A percentile compares a stretch with the other conserved stretches of the same genome.
Evolutionary conservation across 257 asterid genomes (phyloP).

Genomic region (Echites panduratus): DNA sequence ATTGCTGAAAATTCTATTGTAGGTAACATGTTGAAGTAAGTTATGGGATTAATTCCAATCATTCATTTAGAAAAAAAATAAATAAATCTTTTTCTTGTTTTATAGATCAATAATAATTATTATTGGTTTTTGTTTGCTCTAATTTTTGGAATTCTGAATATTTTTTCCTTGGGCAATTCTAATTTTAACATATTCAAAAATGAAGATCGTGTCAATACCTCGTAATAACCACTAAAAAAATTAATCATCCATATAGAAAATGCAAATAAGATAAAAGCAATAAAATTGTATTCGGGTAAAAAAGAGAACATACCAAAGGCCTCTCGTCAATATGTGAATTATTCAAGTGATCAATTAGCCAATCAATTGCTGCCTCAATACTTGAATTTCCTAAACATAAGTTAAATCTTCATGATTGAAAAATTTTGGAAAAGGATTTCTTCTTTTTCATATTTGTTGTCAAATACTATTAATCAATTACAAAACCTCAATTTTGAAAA

Average conservation of each 20-base stretch:
- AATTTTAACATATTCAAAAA: too few species aligned
- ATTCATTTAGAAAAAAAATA: too few species aligned
- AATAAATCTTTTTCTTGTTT: too few species aligned
- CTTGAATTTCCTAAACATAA: slow-evolving; percentile 52
- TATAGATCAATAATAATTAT: too few species aligned
- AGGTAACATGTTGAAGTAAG: slow-evolving; percentile 25
- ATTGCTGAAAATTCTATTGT: slow-evolving; percentile 26
- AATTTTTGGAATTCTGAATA: too few species aligned
- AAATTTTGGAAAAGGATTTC: neutral
- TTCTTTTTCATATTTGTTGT: neutral
- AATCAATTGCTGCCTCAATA: slow-evolving; percentile 62
- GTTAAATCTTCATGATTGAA: neutral
- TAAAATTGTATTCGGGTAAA: neutral
- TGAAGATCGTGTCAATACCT: too few species aligned
- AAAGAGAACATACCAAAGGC: slow-evolving; percentile 46
- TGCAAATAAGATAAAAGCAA: neutral
- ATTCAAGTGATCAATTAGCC: slow-evolving; percentile 57
- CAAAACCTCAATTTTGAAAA: neutral
- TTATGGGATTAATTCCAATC: slow-evolving; percentile 22
- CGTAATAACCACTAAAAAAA: neutral
- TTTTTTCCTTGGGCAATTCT: too few species aligned
- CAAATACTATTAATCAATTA: neutral
- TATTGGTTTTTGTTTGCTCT: too few species aligned
- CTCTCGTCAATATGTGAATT: slow-evolving; percentile 34
- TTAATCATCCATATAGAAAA: neutral